phyloP scores from a whole-genome alignment of 345 rosid species.

The Eucalyptus regnans region DNA sequence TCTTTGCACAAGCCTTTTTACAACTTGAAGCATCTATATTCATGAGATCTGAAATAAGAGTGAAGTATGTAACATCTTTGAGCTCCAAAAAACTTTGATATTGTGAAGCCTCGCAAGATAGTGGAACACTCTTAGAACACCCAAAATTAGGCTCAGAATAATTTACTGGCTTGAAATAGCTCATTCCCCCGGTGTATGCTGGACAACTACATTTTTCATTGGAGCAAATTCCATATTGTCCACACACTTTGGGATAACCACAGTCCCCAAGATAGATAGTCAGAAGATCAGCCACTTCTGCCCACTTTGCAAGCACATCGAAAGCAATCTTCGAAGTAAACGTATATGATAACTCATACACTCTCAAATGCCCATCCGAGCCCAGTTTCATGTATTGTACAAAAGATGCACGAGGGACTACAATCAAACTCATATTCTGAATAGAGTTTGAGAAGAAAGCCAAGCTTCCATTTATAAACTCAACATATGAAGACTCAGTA shows the following conservation, averaged over 20 bases:
- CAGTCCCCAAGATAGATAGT: background rate
- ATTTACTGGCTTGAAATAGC: conserved; percentile 1
- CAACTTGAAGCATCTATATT: background rate
- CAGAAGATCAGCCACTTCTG: conserved; percentile 1
- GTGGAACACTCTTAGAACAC: background rate
- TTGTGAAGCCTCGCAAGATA: background rate
- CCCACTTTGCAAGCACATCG: background rate
- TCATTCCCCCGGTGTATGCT: background rate
- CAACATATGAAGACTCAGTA: background rate
- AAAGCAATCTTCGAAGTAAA: too few species aligned
- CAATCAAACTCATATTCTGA: background rate
- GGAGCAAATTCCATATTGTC: conserved; percentile 16
- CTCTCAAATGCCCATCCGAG: background rate
- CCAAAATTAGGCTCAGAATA: background rate
- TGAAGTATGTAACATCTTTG: background rate
- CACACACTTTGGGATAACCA: conserved; percentile 14
- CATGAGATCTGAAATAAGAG: background rate
- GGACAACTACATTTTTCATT: conserved; percentile 10
- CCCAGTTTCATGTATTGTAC: background rate
- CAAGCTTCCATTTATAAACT: too few species aligned
- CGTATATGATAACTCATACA: too few species aligned
- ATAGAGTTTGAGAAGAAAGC: background rate
- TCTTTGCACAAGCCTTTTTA: background rate
- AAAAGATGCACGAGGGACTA: background rate
- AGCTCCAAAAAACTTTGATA: background rate